phyloP scores from a whole-genome alignment of 345 rosid genomes.

The Laguncularia racemosa region DNA sequence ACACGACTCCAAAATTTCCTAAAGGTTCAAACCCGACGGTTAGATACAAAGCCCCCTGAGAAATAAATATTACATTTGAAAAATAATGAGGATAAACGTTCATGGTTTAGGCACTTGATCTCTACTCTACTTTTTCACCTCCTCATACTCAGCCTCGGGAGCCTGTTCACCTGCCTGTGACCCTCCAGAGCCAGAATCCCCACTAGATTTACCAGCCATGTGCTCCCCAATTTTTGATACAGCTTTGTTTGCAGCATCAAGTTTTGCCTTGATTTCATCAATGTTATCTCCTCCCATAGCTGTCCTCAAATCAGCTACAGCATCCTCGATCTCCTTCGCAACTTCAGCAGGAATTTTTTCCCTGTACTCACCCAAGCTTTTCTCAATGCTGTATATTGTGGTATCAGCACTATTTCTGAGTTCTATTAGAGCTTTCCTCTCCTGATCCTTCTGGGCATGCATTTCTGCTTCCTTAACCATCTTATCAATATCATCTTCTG shows the following conservation, averaged over 20 bases:
- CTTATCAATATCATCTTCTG: slow-evolving; percentile 59
- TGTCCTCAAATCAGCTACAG: slow-evolving; percentile 20
- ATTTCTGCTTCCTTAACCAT: slow-evolving; percentile 63
- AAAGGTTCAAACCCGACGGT: too few species aligned
- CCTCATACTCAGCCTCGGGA: slow-evolving; percentile 30
- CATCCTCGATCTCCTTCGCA: slow-evolving; percentile 24
- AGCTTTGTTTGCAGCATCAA: slow-evolving; percentile 27
- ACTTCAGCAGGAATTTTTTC: slow-evolving; percentile 24
- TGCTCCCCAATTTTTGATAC: slow-evolving; percentile 31
- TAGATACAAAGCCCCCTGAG: too few species aligned
- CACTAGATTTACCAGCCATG: slow-evolving; percentile 13
- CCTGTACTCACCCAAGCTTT: slow-evolving; percentile 24
- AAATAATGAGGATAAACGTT: too few species aligned
- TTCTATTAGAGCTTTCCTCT: slow-evolving; percentile 37
- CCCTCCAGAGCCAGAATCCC: slow-evolving; percentile 4
- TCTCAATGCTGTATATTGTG: slow-evolving; percentile 24
- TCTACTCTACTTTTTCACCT: slow-evolving; percentile 22
- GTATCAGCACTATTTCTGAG: slow-evolving; percentile 23
- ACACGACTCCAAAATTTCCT: too few species aligned
- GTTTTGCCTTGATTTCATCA: slow-evolving; percentile 22
- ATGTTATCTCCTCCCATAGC: slow-evolving; percentile 17
- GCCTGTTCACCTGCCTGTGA: slow-evolving; percentile 16
- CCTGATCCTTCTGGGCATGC: slow-evolving; percentile 69
- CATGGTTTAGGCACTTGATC: too few species aligned
- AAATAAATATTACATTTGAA: too few species aligned